Evolutionary conservation across 2,329 filamentous ascomycete genomes (phyloP), one percentile per base, ranked within the genome.

Genomic region (Colletotrichum eleusines): DNA sequence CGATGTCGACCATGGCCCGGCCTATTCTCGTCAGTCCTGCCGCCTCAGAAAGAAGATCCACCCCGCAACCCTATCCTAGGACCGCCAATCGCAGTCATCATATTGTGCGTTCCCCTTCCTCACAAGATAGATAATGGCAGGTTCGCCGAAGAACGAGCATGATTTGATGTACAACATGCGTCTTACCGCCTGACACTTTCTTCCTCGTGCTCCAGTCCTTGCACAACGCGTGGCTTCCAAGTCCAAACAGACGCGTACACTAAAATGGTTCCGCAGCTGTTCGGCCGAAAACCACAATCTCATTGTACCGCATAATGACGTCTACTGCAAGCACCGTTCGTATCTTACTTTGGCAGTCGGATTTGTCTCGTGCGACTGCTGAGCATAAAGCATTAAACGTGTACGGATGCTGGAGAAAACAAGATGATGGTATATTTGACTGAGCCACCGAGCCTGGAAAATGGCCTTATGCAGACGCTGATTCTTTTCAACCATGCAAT

Each of bases 61-160:
- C 40, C 28, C 63, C 16, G 9, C 31, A 35, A 28, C 33, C 38
- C 54, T 26, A 31, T 35, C 42, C 46, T 23, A 16, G 55, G 57
- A 42, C 59, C 51, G 38, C 68, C 68, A 71, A 71, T 68, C 69
- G 69, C 58, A 71, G 54, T 14, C 33, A 33, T n/a, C n/a, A n/a
- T 26, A 2, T 2, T 26, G 26, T 8, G 26, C 64, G 44, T 42
- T 12, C 26, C 51, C n/a, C n/a, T 54, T 23, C 38, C n/a, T 33
- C 44, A 14, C 44, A 9, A 42, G 31, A 40, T 42, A 8, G 31
- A 40, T 31, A 4, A 48, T 44, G n/a, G 11, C 26, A n/a, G 57
- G 18, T 42, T 26, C 50, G 40, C 42, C 50, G 26, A 35, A 33
- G 20, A 44, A 44, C 35, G 65, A 48, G 48, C 48, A 40, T 42